Evolutionary conservation across 208 protist species (phyloP).

Genomic region (Lotmaria passim): DNA sequence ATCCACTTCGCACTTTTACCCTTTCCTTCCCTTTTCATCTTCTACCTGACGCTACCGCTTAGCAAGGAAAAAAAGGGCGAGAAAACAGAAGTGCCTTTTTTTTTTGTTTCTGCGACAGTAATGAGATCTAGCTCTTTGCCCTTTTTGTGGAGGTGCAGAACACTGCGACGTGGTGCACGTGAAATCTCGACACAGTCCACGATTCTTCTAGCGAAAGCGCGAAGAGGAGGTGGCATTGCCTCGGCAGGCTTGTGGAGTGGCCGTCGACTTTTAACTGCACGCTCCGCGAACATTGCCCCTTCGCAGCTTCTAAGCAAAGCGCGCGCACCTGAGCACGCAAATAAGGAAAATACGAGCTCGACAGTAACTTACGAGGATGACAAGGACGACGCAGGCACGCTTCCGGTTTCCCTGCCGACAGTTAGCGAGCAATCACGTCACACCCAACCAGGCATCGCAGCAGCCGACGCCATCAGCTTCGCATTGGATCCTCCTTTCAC

Average conservation of each 20-base stretch:
- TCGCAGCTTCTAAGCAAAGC: too few species aligned
- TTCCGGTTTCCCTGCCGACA: background rate
- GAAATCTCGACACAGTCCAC: background rate
- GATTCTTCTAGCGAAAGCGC: background rate
- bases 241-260: conserved; percentile 2
- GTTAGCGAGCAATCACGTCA: too few species aligned
- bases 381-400: background rate
- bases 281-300: background rate
- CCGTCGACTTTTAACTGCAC: background rate
- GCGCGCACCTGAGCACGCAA: too few species aligned
- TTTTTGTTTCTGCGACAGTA: too few species aligned
- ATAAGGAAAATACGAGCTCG: too few species aligned
- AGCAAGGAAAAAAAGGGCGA: too few species aligned
- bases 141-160: background rate
- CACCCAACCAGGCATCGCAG: too few species aligned
- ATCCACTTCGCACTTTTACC: too few species aligned
- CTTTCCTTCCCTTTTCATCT: background rate
- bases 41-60: too few species aligned
- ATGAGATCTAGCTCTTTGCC: too few species aligned
- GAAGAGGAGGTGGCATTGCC: background rate
- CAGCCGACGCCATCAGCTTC: conserved; percentile 5
- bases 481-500: conserved; percentile 62
- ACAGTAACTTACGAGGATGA: too few species aligned
- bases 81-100: too few species aligned
- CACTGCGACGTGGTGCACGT: background rate